A percentile compares a stretch with the other conserved stretches of the same genome.
Evolutionary conservation across 352 stramenopile genomes (phyloP).

Genomic region (Phytophthora palmivora): DNA sequence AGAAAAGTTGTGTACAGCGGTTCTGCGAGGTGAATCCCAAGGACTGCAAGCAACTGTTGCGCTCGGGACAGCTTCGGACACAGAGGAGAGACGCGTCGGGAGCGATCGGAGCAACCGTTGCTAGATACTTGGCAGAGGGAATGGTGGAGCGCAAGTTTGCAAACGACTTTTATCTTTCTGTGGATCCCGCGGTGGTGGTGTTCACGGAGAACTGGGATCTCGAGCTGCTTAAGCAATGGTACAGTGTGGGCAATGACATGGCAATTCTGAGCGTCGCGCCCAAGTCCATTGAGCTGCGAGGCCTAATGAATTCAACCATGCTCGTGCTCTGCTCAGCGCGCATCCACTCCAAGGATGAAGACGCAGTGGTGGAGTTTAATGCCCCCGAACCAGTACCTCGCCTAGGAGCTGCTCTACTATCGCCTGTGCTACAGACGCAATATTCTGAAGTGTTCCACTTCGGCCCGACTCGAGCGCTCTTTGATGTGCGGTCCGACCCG

Average conservation of each 20-base stretch:
- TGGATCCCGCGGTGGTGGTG: conserved; percentile 63
- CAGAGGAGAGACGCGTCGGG: conserved; percentile 68
- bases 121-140: conserved; percentile 61
- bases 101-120: conserved; percentile 60
- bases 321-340: conserved; percentile 82
- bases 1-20: conserved; percentile 67
- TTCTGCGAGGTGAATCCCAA: conserved; percentile 61
- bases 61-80: conserved; percentile 56
- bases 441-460: conserved; percentile 90
- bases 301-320: conserved; percentile 41
- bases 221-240: conserved; percentile 81
- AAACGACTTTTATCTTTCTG: conserved; percentile 79
- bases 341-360: conserved; percentile 71
- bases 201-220: conserved; percentile 84
- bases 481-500: conserved; percentile 78
- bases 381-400: conserved; percentile 60
- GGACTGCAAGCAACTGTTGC: conserved; percentile 57
- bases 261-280: conserved; percentile 82
- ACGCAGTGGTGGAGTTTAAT: conserved; percentile 84
- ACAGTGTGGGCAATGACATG: conserved; percentile 77
- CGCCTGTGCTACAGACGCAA: conserved; percentile 74
- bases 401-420: conserved; percentile 37
- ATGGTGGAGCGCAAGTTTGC: conserved; percentile 57
- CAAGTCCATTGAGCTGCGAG: conserved; percentile 59
- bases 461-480: conserved; percentile 57